Percentiles rank a stretch among this genome's conserved stretches.
Conservation (phyloP, 257 asterid species). For the Solanum virginianum region DNA sequence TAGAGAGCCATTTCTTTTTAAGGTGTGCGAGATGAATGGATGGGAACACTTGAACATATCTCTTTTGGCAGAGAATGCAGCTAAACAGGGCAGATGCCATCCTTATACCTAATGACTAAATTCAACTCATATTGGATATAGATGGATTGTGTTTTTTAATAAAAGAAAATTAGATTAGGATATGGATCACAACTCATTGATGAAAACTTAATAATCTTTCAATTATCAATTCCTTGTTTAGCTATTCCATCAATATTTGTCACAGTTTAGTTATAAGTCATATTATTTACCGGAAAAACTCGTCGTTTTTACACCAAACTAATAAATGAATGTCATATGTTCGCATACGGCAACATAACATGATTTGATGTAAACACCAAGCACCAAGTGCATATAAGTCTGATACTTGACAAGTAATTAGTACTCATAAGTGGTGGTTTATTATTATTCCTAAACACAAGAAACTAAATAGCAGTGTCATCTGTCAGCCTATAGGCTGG, state of each 20-base stretch:
- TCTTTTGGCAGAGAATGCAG: too few relatives aligned
- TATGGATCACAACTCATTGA: background rate
- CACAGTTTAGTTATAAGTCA: background rate
- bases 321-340: background rate
- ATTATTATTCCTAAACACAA: background rate
- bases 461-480: background rate
- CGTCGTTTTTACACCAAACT: background rate
- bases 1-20: too few relatives aligned
- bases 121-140: background rate
- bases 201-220: background rate
- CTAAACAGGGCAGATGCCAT: too few relatives aligned
- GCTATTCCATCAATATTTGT: background rate
- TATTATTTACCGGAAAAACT: background rate
- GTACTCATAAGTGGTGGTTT: background rate
- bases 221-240: background rate
- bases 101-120: background rate
- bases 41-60: too few relatives aligned
- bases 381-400: background rate
- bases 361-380: background rate
- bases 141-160: background rate
- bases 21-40: too few relatives aligned
- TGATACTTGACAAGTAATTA: background rate
- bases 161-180: background rate
- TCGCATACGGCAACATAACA: background rate
- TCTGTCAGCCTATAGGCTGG: constrained; percentile 21